A percentile compares a stretch with the other conserved stretches of the same genome.
Conservation (phyloP, 139 green algal genomes). For the Mesotaenium endlicherianum region DNA sequence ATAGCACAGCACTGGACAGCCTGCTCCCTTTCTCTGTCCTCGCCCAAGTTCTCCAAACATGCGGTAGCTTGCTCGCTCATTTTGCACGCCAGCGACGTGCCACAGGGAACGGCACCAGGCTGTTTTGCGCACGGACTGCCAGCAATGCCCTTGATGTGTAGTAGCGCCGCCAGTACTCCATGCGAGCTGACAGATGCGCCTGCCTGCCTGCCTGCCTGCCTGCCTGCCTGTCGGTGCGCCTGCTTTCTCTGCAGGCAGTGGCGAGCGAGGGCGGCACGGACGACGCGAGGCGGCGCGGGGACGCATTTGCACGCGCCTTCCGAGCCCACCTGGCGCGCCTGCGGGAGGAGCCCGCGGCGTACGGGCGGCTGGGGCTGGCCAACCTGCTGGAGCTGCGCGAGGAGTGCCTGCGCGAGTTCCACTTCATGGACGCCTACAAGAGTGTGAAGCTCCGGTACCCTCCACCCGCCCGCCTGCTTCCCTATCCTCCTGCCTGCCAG, state of each 20-base stretch:
- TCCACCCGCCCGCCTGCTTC: not conserved
- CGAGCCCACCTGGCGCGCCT: constrained; percentile 70
- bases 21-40: too few relatives aligned
- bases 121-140: too few relatives aligned
- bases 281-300: constrained; percentile 65
- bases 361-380: constrained; percentile 82
- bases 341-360: constrained; percentile 70
- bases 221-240: too few relatives aligned
- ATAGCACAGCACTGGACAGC: too few relatives aligned
- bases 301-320: constrained; percentile 78
- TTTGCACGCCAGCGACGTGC: too few relatives aligned
- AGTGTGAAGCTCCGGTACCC: constrained; percentile 48
- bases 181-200: too few relatives aligned
- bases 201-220: too few relatives aligned
- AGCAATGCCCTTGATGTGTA: too few relatives aligned
- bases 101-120: too few relatives aligned
- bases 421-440: constrained; percentile 91
- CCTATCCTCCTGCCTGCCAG: not conserved
- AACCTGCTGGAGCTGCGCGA: constrained; percentile 96
- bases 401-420: constrained; percentile 94
- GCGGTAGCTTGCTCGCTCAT: too few relatives aligned
- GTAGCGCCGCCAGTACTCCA: too few relatives aligned
- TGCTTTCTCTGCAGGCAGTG: constrained; percentile 25
- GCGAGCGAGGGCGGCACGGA: constrained; percentile 40
- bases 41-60: too few relatives aligned